Evolutionary conservation across 768 basidiomycete species (phyloP).

Genomic region (Gelatoporia subvermispora): DNA sequence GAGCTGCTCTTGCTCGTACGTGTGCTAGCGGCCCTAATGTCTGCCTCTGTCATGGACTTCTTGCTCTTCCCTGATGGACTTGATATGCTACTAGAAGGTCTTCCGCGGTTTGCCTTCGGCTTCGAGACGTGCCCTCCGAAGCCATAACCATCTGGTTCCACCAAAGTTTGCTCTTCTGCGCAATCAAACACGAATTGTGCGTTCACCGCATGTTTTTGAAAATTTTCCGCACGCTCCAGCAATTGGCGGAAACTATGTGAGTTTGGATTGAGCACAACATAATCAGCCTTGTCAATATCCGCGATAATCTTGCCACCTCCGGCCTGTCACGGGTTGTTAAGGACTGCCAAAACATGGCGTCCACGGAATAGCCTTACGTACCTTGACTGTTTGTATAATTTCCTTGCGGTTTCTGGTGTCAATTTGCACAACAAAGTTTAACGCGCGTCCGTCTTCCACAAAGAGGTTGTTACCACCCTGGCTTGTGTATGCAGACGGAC

Average conservation of each 20-base stretch:
- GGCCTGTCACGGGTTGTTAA: slow-evolving; percentile 38
- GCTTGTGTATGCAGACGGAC: slow-evolving; percentile 2
- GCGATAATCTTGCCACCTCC: slow-evolving; percentile 58
- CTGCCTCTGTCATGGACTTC: neutral
- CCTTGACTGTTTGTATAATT: slow-evolving; percentile 57
- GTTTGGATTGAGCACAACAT: slow-evolving; percentile 49
- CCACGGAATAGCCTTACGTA: slow-evolving; percentile 21
- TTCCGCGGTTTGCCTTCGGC: neutral
- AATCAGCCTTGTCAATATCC: slow-evolving; percentile 53
- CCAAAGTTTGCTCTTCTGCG: slow-evolving; percentile 7
- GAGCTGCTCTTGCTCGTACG: too few species aligned
- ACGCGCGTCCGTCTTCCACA: slow-evolving; percentile 34
- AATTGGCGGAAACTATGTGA: slow-evolving; percentile 49
- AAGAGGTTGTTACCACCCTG: slow-evolving; percentile 37
- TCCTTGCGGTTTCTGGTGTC: slow-evolving; percentile 50
- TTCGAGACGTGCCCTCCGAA: slow-evolving; percentile 4
- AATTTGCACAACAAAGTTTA: slow-evolving; percentile 66
- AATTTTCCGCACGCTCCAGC: slow-evolving; percentile 27
- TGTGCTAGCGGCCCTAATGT: too few species aligned
- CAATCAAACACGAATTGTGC: slow-evolving; percentile 15
- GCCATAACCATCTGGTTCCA: slow-evolving; percentile 10
- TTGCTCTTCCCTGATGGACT: neutral
- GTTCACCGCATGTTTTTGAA: slow-evolving; percentile 41
- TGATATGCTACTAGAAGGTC: neutral
- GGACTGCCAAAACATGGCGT: neutral